Conservation (phyloP, 2,329 filamentous ascomycete species). For the Hypoxylon sp. region DNA sequence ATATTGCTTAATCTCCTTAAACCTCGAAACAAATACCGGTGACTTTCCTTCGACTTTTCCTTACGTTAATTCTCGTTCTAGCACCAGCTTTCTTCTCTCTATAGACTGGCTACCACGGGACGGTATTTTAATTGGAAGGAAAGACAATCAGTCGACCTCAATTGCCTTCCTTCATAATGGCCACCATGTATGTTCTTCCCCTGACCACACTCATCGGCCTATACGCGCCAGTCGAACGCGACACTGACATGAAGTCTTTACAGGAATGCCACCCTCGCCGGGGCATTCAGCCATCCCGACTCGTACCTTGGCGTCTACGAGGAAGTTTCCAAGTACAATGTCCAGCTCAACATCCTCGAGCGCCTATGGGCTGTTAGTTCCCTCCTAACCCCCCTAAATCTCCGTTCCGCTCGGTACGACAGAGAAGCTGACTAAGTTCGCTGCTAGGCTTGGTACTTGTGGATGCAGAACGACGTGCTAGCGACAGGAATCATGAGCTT, state of each 20-base stretch:
- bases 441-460: constrained; percentile 84
- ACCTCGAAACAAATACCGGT: constrained; percentile 28
- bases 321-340: constrained; percentile 75
- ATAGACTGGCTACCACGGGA: not conserved
- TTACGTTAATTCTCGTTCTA: constrained; percentile 9
- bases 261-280: constrained; percentile 60
- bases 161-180: constrained; percentile 37
- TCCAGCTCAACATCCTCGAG: constrained; percentile 86
- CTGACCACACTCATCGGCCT: not conserved
- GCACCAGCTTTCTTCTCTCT: constrained; percentile 14
- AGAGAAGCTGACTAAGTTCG: constrained; percentile 28
- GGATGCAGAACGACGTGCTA: constrained; percentile 96
- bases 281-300: constrained; percentile 56
- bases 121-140: not conserved
- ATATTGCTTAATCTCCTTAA: constrained; percentile 28
- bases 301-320: constrained; percentile 67
- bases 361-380: constrained; percentile 81
- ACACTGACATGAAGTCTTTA: constrained; percentile 27
- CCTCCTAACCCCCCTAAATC: constrained; percentile 27
- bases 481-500: constrained; percentile 99
- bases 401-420: constrained; percentile 6
- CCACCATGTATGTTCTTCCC: constrained; percentile 41
- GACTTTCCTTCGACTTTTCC: constrained; percentile 16
- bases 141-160: constrained; percentile 2
- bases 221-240: constrained; percentile 1